phyloP scores from a whole-genome alignment of 192 early-diverging fungal genomes.

The Polychytrium aggregatum region DNA sequence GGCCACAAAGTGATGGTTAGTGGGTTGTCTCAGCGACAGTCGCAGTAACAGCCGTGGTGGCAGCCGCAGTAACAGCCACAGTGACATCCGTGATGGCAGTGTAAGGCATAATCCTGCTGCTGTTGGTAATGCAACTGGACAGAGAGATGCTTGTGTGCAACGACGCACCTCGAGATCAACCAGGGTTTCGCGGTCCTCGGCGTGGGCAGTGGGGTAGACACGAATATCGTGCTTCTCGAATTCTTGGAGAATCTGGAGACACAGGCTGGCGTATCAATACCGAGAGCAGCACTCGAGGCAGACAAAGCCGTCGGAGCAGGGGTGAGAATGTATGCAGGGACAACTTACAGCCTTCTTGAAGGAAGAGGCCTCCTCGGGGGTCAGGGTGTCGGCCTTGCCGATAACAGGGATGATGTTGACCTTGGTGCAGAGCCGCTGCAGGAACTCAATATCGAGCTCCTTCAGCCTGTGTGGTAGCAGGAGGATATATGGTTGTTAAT shows the following conservation, averaged over 20 bases:
- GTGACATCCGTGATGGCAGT: no score
- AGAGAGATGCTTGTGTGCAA: no score
- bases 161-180: slow-evolving; percentile 50
- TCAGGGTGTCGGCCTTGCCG: slow-evolving; percentile 86
- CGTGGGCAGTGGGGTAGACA: slow-evolving; percentile 62
- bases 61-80: no score
- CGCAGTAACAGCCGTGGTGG: no score
- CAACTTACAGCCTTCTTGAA: slow-evolving; percentile 75
- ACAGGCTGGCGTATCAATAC: not conserved
- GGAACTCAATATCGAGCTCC: slow-evolving; percentile 74
- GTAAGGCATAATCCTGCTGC: no score
- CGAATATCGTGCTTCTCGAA: slow-evolving; percentile 52
- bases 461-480: slow-evolving; percentile 17
- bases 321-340: no score
- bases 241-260: slow-evolving; percentile 44
- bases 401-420: slow-evolving; percentile 97
- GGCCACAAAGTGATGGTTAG: no score
- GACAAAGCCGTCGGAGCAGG: not conserved
- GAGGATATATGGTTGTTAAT: slow-evolving; percentile 2
- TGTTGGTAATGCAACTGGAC: no score
- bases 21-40: no score
- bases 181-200: slow-evolving; percentile 57
- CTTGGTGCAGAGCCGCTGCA: slow-evolving; percentile 79
- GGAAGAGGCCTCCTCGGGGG: slow-evolving; percentile 65
- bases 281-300: not conserved